phyloP scores from a whole-genome alignment of 2,329 filamentous ascomycete genomes.

The Zasmidium citrigriseum region DNA sequence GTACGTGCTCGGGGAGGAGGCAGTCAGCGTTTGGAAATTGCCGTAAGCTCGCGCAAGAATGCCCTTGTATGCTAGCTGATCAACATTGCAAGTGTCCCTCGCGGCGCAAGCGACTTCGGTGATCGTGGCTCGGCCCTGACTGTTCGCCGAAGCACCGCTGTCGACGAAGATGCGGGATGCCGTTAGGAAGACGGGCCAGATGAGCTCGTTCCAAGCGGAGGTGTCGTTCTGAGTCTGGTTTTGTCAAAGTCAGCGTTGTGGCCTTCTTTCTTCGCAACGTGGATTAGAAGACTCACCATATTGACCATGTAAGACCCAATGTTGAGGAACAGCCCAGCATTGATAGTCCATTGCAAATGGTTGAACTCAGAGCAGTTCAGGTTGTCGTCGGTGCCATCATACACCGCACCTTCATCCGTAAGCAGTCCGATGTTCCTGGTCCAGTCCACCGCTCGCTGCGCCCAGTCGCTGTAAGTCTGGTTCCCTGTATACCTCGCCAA shows the following conservation, averaged over 20 bases:
- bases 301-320: conserved; percentile 67
- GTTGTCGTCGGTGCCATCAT: conserved; percentile 60
- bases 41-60: conserved; percentile 52
- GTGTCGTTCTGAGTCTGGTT: neutral
- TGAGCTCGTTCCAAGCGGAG: conserved; percentile 25
- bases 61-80: conserved; percentile 74
- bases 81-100: conserved; percentile 62
- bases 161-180: conserved; percentile 53
- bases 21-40: conserved; percentile 11
- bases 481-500: conserved; percentile 41
- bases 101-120: conserved; percentile 69
- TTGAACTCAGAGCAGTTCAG: conserved; percentile 55
- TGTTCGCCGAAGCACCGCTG: conserved; percentile 42
- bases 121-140: conserved; percentile 49
- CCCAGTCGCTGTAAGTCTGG: conserved; percentile 65
- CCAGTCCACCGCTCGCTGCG: conserved; percentile 68
- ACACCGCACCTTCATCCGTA: conserved; percentile 48
- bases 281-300: conserved; percentile 20
- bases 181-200: conserved; percentile 9
- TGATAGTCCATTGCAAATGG: conserved; percentile 64
- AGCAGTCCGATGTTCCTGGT: conserved; percentile 58
- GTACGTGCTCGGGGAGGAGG: conserved; percentile 31
- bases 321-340: conserved; percentile 65
- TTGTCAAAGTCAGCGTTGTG: conserved; percentile 1
- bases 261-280: neutral